Percentiles rank a stretch among this genome's conserved stretches.
Conservation (phyloP, 108 stramenopile species). For the Skeletonema menzelii region DNA sequence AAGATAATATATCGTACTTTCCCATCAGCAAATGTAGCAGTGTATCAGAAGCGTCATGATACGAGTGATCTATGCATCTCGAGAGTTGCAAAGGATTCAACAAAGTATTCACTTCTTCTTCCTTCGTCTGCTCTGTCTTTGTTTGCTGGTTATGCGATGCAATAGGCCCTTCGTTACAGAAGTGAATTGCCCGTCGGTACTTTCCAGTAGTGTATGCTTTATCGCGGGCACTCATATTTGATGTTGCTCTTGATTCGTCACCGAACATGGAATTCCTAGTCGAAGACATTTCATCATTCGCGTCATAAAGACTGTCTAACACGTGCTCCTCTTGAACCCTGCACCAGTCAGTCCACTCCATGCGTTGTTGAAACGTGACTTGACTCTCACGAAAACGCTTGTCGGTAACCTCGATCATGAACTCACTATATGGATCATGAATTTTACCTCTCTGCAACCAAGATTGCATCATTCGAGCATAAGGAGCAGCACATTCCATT, state of each 20-base stretch:
- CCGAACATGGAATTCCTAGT: slow-evolving; percentile 17
- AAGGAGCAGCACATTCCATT: slow-evolving; percentile 74
- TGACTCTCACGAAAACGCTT: slow-evolving; percentile 16
- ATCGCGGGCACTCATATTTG: slow-evolving; percentile 38
- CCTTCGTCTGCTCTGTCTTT: slow-evolving; percentile 10
- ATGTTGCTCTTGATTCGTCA: slow-evolving; percentile 33
- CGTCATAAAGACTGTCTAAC: slow-evolving; percentile 22
- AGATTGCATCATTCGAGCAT: slow-evolving; percentile 76
- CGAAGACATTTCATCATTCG: slow-evolving; percentile 11
- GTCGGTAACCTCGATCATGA: slow-evolving; percentile 76
- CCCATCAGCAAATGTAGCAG: slow-evolving; percentile 72
- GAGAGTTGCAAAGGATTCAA: slow-evolving; percentile 56
- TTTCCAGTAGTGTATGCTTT: slow-evolving; percentile 89
- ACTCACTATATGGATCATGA: slow-evolving; percentile 89
- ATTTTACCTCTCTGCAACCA: slow-evolving; percentile 87
- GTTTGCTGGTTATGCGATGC: neutral
- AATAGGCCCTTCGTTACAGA: slow-evolving; percentile 40
- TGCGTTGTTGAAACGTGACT: slow-evolving; percentile 26
- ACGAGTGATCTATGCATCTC: slow-evolving; percentile 62
- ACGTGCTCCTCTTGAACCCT: slow-evolving; percentile 57
- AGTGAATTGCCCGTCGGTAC: slow-evolving; percentile 91
- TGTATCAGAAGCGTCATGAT: slow-evolving; percentile 67
- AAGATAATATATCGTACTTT: slow-evolving; percentile 60
- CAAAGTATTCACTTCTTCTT: slow-evolving; percentile 20
- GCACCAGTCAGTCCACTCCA: slow-evolving; percentile 61